Base-by-base conservation (phyloP, 1,284 basidiomycete species). In the Fomitiporia mediterranea region DNA sequence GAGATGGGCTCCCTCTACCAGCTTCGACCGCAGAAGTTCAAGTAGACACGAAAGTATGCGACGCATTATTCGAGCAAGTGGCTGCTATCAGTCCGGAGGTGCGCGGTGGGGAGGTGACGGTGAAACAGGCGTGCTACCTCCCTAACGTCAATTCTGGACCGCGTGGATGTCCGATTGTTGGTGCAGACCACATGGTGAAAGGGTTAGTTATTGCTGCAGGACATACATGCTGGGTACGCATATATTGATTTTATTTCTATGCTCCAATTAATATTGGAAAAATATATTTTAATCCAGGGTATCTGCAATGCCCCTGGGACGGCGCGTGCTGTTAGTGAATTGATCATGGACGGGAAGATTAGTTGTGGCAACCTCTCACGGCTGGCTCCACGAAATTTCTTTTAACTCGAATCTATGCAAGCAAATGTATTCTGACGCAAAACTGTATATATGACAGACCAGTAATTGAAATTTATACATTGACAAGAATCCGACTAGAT, bases 301-400 rank as follows among this genome's bases (percentile, higher is more conserved):
- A 84, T 87, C 50, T 86, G 80, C 66, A 87, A 88, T 62, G 85
- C 81, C 2, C 84, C 86, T 1, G 84, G 83, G 2, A 87, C 84
- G 2, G 85, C 77, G 4, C 81, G 75, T 61, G 77, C 75, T 2
- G 63, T 88, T 8, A 69, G 75, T n/a, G 81, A 84, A 63, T 68
- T 83, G 17, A 66, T 86, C 15, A 74, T 86, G 66, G 75, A 81
- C 27, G 83, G 83, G 21, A 73, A 74, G 54, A 74, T 80, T 49
- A 71, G 63, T 27, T 81, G 79, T 56, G 77, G 74, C 0, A 72
- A 82, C 56, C 64, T 84, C 60, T 70, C 70, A 60, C 74, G 69
- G 44, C 66, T 84, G 19, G 66, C 72, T 13, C 80, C 81, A 7
- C 70, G 69, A 1, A 64, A 62, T n/a, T 73, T 74, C 54, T 39